These are phyloP conservation scores for Ascochyta pisi DNA, from an alignment of 2,329 filamentous ascomycete genomes.

Conservation along the genomic window DNA sequence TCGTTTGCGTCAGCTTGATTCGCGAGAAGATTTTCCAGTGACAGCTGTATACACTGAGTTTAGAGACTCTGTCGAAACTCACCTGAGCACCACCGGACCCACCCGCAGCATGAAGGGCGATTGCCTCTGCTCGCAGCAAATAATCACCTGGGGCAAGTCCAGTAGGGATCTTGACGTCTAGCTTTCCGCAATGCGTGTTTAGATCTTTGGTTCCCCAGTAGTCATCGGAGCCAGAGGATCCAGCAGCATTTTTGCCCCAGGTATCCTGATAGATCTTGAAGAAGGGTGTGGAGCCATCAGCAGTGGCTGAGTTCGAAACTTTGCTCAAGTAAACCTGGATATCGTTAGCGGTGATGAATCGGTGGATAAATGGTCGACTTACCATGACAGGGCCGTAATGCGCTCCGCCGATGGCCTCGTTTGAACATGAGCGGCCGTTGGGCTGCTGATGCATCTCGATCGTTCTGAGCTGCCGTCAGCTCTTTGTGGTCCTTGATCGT, in stretches of 20 bases:
- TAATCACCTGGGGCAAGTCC: constrained; percentile 64
- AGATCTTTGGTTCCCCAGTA: constrained; percentile 59
- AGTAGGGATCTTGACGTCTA: constrained; percentile 60
- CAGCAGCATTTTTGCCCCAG: constrained; percentile 55
- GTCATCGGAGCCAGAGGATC: constrained; percentile 51
- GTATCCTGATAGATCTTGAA: constrained; percentile 66
- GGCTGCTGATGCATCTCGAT: constrained; percentile 57
- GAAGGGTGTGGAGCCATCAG: constrained; percentile 59
- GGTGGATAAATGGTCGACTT: not conserved
- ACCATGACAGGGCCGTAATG: constrained; percentile 61
- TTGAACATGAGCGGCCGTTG: constrained; percentile 61
- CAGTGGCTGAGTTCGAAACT: constrained; percentile 57
- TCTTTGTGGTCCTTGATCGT: not conserved
- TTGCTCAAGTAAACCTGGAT: constrained; percentile 50
- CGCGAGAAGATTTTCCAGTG: not conserved
- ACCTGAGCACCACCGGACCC: constrained; percentile 49
- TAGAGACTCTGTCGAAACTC: not conserved
- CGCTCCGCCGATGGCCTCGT: constrained; percentile 44
- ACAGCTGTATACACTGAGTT: not conserved
- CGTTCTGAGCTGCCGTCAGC: constrained; percentile 26
- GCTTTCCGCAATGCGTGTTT: constrained; percentile 56
- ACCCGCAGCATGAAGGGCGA: constrained; percentile 64
- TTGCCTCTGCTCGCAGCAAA: constrained; percentile 59
- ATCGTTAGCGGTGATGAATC: not conserved
- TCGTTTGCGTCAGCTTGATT: not conserved